Evolutionary conservation across 176 grass and related monocot species (phyloP).

Genomic region (Eragrostis curvula): DNA sequence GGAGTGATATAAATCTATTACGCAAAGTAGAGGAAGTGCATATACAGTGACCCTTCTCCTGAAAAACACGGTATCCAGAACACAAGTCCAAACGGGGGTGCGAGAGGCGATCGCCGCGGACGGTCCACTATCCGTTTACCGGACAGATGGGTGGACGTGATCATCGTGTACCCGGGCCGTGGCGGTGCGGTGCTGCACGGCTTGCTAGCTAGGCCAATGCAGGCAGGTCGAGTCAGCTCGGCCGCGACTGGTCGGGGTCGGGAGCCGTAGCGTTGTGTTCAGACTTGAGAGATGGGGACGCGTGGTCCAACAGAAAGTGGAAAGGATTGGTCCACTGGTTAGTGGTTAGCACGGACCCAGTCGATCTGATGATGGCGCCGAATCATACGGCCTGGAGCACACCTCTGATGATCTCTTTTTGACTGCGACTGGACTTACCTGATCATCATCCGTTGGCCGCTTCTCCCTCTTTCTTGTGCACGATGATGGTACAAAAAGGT

Average conservation of each 20-base stretch:
- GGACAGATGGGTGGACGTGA: background rate
- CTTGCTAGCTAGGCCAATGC: no score
- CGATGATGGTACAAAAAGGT: background rate
- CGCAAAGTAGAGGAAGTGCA: no score
- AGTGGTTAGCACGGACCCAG: background rate
- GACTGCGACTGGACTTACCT: background rate
- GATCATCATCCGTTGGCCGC: background rate
- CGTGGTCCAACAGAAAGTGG: background rate
- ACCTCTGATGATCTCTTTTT: background rate
- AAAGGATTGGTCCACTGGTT: background rate
- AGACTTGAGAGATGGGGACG: background rate
- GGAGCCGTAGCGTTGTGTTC: background rate
- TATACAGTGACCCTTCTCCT: no score
- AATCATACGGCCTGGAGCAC: background rate
- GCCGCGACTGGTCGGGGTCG: background rate
- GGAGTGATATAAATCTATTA: no score
- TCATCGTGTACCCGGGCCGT: background rate
- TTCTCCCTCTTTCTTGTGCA: background rate
- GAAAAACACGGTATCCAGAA: no score
- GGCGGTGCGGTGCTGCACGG: background rate
- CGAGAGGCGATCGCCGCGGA: no score
- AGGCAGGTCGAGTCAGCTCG: no score
- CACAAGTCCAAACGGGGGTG: no score
- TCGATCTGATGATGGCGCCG: conserved; percentile 14
- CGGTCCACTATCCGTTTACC: background rate